Conservation (phyloP, 371 early-diverging fungal genomes). For the Coemansia sp. region DNA sequence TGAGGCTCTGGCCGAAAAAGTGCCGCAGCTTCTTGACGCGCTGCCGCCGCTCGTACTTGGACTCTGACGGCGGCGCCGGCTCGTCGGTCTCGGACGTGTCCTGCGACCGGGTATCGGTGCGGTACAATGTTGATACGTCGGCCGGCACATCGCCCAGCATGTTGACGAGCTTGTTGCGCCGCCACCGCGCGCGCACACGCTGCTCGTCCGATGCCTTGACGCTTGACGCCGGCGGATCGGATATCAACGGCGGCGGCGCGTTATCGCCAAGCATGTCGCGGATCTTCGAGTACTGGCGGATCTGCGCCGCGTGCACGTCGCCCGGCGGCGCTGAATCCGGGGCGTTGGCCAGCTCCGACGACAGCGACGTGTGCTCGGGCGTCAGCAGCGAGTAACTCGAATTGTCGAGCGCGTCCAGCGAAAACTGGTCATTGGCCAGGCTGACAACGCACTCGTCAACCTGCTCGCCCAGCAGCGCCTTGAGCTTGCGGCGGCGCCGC, state of each 20-base stretch:
- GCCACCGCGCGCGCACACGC: slow-evolving; percentile 35
- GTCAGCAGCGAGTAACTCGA: slow-evolving; percentile 16
- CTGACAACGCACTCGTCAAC: slow-evolving; percentile 38
- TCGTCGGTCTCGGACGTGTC: neutral
- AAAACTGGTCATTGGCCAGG: neutral
- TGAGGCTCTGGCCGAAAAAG: slow-evolving; percentile 40
- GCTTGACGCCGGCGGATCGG: neutral
- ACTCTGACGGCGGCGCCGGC: neutral
- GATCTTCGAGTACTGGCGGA: slow-evolving; percentile 38
- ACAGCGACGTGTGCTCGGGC: slow-evolving; percentile 13
- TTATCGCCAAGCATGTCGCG: slow-evolving; percentile 32
- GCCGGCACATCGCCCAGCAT: slow-evolving; percentile 38
- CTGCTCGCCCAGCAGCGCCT: slow-evolving; percentile 46
- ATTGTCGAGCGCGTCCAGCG: slow-evolving; percentile 4
- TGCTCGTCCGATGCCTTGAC: slow-evolving; percentile 10
- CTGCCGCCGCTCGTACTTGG: slow-evolving; percentile 6
- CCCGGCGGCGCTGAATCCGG: neutral
- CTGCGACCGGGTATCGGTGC: neutral
- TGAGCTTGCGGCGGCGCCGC: slow-evolving; percentile 49
- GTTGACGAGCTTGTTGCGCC: slow-evolving; percentile 29
- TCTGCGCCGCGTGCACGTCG: slow-evolving; percentile 5
- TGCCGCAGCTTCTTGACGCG: slow-evolving; percentile 22
- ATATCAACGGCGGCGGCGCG: slow-evolving; percentile 15
- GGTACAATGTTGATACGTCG: slow-evolving; percentile 16
- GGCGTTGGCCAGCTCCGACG: neutral